These are phyloP conservation scores for Purshia tridentata DNA, from an alignment of 306 rosid species.

Conservation along the genomic window DNA sequence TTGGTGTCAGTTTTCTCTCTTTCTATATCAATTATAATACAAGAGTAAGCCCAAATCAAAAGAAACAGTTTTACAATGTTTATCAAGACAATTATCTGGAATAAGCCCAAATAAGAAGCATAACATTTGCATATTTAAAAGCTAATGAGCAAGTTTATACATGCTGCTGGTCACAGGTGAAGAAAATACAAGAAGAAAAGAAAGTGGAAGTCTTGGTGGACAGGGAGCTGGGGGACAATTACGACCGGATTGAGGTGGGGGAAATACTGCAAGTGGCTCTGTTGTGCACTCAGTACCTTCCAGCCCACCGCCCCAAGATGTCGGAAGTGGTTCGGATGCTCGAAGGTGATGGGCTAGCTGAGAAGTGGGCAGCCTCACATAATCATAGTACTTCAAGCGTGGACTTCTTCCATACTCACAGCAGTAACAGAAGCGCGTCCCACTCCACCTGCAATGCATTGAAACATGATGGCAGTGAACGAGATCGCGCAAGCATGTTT, in stretches of 20 bases:
- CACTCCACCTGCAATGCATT: constrained; percentile 39
- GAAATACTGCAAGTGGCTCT: constrained; percentile 95
- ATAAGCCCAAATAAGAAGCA: neutral
- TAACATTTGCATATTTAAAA: neutral
- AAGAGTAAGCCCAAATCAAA: neutral
- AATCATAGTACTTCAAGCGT: constrained; percentile 40
- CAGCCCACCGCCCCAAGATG: constrained; percentile 95
- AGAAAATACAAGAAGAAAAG: constrained; percentile 81
- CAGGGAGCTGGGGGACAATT: constrained; percentile 72
- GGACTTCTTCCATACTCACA: constrained; percentile 47
- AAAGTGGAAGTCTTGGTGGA: constrained; percentile 81
- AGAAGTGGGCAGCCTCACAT: constrained; percentile 94
- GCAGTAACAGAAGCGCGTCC: constrained; percentile 43
- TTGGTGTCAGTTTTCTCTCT: no score
- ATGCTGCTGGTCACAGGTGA: constrained; percentile 58
- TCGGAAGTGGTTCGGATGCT: constrained; percentile 98
- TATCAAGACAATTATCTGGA: neutral
- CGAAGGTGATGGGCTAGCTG: constrained; percentile 94
- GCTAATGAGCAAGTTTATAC: neutral
- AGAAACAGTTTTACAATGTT: neutral
- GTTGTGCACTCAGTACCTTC: constrained; percentile 81
- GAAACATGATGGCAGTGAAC: constrained; percentile 55
- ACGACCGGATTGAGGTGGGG: constrained; percentile 81
- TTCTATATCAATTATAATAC: neutral
- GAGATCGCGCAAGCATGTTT: constrained; percentile 72